Percentiles rank a stretch among this genome's conserved stretches.
Conservation (phyloP, 257 asterid species). For the Leptodermis oblonga region DNA sequence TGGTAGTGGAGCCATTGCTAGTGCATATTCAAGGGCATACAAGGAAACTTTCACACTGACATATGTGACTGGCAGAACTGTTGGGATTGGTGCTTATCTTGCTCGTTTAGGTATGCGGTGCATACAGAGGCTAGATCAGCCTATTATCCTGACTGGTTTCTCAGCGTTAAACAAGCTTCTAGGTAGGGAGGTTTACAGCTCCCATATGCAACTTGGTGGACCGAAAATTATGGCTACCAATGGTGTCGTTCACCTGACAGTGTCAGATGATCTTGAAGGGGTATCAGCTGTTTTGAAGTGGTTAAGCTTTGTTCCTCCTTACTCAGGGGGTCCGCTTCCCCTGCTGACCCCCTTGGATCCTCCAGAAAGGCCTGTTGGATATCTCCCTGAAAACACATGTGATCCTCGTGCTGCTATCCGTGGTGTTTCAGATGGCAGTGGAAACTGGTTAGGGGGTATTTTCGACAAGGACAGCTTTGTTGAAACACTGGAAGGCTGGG, state of each 20-base stretch:
- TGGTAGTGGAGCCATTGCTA: conserved; percentile 97
- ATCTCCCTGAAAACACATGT: conserved; percentile 82
- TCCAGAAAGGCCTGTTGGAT: conserved; percentile 64
- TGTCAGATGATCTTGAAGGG: conserved; percentile 96
- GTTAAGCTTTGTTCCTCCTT: conserved; percentile 89
- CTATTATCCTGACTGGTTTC: conserved; percentile 92
- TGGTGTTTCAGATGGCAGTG: conserved; percentile 54
- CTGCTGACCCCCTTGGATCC: conserved; percentile 61
- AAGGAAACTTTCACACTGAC: conserved; percentile 89
- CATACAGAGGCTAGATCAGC: conserved; percentile 94
- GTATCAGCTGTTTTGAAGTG: conserved; percentile 78
- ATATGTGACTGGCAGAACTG: conserved; percentile 92
- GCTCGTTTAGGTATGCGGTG: conserved; percentile 99
- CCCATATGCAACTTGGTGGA: conserved; percentile 99
- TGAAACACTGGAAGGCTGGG: conserved; percentile 96
- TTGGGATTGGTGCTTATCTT: conserved; percentile 96
- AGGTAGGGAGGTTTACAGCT: conserved; percentile 94
- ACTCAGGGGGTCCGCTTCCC: conserved; percentile 90
- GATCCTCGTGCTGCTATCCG: conserved; percentile 96
- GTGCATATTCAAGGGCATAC: conserved; percentile 92
- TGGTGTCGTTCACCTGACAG: conserved; percentile 96
- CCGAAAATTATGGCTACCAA: conserved; percentile 98
- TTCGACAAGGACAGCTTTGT: conserved; percentile 84
- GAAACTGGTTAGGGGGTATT: conserved; percentile 92
- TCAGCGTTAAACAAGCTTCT: conserved; percentile 94